These are phyloP conservation scores for Macrolepiota albuminosa DNA, from an alignment of 768 basidiomycete genomes.

Conservation along the genomic window DNA sequence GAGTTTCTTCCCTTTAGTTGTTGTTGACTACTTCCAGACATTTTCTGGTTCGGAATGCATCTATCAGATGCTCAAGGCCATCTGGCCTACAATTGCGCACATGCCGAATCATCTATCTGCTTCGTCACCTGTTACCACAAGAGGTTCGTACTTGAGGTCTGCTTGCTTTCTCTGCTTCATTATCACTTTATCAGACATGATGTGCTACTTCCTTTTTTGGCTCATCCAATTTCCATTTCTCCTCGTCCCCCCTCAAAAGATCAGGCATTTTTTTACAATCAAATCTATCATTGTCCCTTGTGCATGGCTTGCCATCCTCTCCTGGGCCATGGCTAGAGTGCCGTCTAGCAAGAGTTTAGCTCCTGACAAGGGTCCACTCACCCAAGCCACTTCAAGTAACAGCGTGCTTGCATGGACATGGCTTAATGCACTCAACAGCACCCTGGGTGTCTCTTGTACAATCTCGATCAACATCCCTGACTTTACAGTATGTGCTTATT, in stretches of 20 bases:
- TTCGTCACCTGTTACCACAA: conserved; percentile 57
- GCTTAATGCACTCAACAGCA: conserved; percentile 72
- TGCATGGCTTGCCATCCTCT: conserved; percentile 66
- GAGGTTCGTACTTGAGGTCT: conserved; percentile 30
- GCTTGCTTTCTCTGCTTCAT: not conserved
- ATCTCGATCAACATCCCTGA: conserved; percentile 81
- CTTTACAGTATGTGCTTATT: conserved; percentile 47
- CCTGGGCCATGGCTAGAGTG: conserved; percentile 73
- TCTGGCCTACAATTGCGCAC: conserved; percentile 68
- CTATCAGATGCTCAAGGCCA: conserved; percentile 79
- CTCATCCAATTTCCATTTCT: conserved; percentile 71
- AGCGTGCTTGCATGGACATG: conserved; percentile 69
- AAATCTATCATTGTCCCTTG: conserved; percentile 64
- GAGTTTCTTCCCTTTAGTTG: not conserved
- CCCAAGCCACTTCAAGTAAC: conserved; percentile 34
- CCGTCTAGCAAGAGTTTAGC: conserved; percentile 60
- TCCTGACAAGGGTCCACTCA: conserved; percentile 33
- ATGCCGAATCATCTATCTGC: conserved; percentile 62
- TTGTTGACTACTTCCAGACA: conserved; percentile 25
- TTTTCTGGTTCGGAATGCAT: conserved; percentile 68
- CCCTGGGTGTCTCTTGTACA: conserved; percentile 69
- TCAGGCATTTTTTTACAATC: conserved; percentile 69
- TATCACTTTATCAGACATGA: conserved; percentile 41
- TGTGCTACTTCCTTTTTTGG: conserved; percentile 79
- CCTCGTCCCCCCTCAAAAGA: conserved; percentile 71